Conservation (phyloP, 331 rosid species). For the Acacia concinna region DNA sequence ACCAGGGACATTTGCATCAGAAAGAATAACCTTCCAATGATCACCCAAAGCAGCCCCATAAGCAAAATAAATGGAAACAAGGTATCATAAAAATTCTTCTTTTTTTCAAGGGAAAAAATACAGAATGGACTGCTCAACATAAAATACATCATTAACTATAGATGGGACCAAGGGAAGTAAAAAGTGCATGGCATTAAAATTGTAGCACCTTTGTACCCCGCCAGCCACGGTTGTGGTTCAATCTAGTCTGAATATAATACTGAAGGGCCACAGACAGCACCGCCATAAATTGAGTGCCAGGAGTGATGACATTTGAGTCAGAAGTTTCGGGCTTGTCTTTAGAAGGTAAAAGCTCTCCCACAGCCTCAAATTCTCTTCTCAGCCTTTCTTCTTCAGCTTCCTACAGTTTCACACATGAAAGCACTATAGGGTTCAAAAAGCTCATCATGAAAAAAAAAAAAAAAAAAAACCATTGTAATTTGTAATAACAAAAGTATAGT, state of each 20-base stretch:
- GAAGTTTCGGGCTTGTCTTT: slow-evolving; percentile 77
- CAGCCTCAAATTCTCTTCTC: slow-evolving; percentile 69
- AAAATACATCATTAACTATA: slow-evolving; percentile 51
- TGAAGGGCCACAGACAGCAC: slow-evolving; percentile 90
- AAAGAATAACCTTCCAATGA: slow-evolving; percentile 94
- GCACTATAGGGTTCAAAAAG: slow-evolving; percentile 19
- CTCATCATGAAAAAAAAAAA: slow-evolving; percentile 10
- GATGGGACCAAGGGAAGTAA: slow-evolving; percentile 42
- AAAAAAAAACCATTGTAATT: slow-evolving; percentile 26
- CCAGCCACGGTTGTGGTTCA: slow-evolving; percentile 88
- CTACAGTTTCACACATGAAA: slow-evolving; percentile 43
- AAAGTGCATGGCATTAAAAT: slow-evolving; percentile 31
- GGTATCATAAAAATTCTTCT: slow-evolving; percentile 55
- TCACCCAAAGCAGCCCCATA: slow-evolving; percentile 62
- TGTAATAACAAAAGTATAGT: slow-evolving; percentile 28
- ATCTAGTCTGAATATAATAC: slow-evolving; percentile 79
- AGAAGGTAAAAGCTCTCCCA: slow-evolving; percentile 48
- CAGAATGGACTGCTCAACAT: slow-evolving; percentile 53
- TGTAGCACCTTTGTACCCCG: slow-evolving; percentile 67
- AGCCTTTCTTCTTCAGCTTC: slow-evolving; percentile 94
- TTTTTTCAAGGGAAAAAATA: slow-evolving; percentile 40
- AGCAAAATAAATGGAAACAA: slow-evolving; percentile 58
- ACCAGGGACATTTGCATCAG: slow-evolving; percentile 95
- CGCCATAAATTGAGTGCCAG: slow-evolving; percentile 94
- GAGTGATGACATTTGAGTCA: slow-evolving; percentile 93